Base-by-base conservation (phyloP, 2,329 filamentous ascomycete species). In the Fusarium sp. region DNA sequence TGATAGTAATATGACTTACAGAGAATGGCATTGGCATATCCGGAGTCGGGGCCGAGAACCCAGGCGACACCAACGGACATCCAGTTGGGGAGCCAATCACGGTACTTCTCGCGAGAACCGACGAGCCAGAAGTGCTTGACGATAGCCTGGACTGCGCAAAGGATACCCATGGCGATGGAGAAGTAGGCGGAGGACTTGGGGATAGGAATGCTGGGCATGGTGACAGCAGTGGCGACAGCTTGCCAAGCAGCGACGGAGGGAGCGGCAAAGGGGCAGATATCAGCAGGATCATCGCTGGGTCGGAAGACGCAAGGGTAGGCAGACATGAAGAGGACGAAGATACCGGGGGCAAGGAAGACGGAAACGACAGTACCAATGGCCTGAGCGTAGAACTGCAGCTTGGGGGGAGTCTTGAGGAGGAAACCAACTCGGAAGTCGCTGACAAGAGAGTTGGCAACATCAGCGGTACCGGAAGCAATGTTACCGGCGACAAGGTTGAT, bases 271-370 rank as follows among this genome's bases (percentile, higher is more conserved):
- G 87, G 81, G 77, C 91, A 93, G 15, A 69, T 17, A 13, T 65
- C 64, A 7, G 62, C 52, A 1, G 74, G 74, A 1, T 83, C 81
- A 9, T 84, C 81, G 27, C 86, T 83, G 65, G 76, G 71, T 12
- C 86, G 82, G 77, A 89, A 86, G 72, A 93, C 90, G 77, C 91
- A 93, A 2, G 90, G 91, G 79, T 93, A 93, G 1, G 91, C 91
- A 9, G 86, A 85, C 69, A 89, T 86, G 83, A 92, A 92, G 47
- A 92, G 86, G 38, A 92, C 87, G 76, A 92, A 93, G 73, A 93
- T 86, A 14, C 88, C 90, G 2, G 90, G 90, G 0, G 90, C 89
- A 17, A 93, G 81, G 82, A 91, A 92, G 72, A 92, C 84, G n/a
- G 90, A 86, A 52, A 92, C 86, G 36, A 91, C 78, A 13, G 88